Percentiles rank a stretch among this genome's conserved stretches.
Conservation (phyloP, 306 rosid species). For the Pterocarpus macrocarpus region DNA sequence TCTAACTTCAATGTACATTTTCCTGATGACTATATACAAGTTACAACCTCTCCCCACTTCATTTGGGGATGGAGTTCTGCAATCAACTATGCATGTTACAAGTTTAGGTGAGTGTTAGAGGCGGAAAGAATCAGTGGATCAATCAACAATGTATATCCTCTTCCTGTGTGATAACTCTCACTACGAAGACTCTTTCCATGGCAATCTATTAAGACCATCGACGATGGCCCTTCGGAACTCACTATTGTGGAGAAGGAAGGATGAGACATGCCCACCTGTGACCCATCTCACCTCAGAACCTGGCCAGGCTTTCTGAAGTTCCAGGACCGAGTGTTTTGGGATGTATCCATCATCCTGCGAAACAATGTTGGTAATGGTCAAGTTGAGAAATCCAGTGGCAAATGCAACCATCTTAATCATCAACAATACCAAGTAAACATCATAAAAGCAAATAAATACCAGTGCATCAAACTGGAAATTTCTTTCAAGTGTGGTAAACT, state of each 20-base stretch:
- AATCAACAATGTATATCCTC: slow-evolving; percentile 33
- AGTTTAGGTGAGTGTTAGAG: slow-evolving; percentile 39
- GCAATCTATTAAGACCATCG: slow-evolving; percentile 78
- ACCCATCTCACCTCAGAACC: slow-evolving; percentile 99
- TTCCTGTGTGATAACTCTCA: slow-evolving; percentile 35
- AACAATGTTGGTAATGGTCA: slow-evolving; percentile 37
- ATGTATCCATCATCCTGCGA: slow-evolving; percentile 93
- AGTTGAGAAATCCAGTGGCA: background rate
- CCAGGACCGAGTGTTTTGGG: slow-evolving; percentile 85
- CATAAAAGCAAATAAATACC: slow-evolving; percentile 6
- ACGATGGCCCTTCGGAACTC: slow-evolving; percentile 87
- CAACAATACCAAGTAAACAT: background rate
- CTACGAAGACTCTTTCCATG: slow-evolving; percentile 77
- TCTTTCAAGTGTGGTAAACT: background rate
- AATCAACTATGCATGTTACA: slow-evolving; percentile 51
- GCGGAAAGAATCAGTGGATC: slow-evolving; percentile 14
- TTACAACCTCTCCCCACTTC: slow-evolving; percentile 34
- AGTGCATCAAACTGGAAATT: background rate
- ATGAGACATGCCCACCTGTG: slow-evolving; percentile 94
- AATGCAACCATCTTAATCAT: slow-evolving; percentile 18
- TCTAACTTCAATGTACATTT: slow-evolving; percentile 41
- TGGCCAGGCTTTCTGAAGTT: slow-evolving; percentile 96
- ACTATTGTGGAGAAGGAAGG: slow-evolving; percentile 86
- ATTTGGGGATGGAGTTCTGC: slow-evolving; percentile 34
- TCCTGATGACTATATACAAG: slow-evolving; percentile 37